Evolutionary conservation across 306 rosid genomes (phyloP).

Genomic region (Pyrus bretschneideri): DNA sequence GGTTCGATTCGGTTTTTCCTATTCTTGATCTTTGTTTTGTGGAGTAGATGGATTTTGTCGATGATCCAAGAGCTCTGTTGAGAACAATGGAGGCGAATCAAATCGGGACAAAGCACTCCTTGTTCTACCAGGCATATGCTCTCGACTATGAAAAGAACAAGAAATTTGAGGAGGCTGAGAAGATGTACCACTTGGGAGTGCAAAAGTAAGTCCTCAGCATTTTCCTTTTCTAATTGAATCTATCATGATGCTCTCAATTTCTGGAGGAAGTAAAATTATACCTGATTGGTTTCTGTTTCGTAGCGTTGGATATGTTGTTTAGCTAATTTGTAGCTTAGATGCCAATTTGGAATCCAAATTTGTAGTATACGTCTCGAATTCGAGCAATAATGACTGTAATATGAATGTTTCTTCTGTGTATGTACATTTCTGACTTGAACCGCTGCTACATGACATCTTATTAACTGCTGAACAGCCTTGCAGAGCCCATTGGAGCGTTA

Average conservation of each 20-base stretch:
- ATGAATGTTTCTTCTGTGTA: neutral
- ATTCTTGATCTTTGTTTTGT: neutral
- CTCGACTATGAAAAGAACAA: conserved; percentile 70
- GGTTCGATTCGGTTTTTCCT: neutral
- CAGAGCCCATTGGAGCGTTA: conserved; percentile 71
- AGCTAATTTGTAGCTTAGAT: neutral
- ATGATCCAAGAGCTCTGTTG: conserved; percentile 53
- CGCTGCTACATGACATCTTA: conserved; percentile 3
- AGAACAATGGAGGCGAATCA: conserved; percentile 64
- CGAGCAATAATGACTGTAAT: neutral
- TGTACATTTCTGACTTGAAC: conserved; percentile 6
- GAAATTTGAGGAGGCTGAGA: conserved; percentile 75
- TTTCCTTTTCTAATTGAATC: neutral
- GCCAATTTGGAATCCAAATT: neutral
- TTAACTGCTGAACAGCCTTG: conserved; percentile 49
- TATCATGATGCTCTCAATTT: neutral
- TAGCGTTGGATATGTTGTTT: neutral
- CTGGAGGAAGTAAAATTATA: neutral
- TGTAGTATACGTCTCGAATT: neutral
- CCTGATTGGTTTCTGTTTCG: neutral
- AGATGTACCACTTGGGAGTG: conserved; percentile 53
- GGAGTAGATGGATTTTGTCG: conserved; percentile 81
- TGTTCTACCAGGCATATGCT: conserved; percentile 79
- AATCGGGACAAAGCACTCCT: conserved; percentile 61
- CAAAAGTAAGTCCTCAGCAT: conserved; percentile 39